Evolutionary conservation across 305 asterid genomes (phyloP), one percentile per base, ranked within the genome.

Genomic region (Fraxinus dipetala): DNA sequence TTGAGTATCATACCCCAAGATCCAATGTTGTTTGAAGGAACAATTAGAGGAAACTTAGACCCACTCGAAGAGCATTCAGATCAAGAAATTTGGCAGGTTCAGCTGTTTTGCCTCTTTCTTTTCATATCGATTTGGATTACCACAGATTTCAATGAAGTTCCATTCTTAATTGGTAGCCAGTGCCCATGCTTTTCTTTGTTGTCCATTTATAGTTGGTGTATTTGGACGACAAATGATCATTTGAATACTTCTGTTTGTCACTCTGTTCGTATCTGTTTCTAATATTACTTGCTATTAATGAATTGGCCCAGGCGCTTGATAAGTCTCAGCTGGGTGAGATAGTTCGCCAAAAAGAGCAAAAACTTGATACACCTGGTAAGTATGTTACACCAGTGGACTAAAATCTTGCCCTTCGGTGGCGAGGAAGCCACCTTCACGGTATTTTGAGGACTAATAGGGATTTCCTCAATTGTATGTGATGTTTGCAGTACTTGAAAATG

Each of bases 1-100:
- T 86, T 96, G 81, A 90, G 99, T 79, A 96, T 96, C 88, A 96
- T 96, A 78, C 99, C 99, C 76, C 99, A 96, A 87, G 99, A 96
- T 82, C 99, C 99, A 56, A 87, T 98, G 8, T 89, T 96, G 84
- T 94, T 96, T 81, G 99, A 96, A 92, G 99, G 99, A 86, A 96
- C 99, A n/a, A 96, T 96, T 78, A 85, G 99, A 80, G 91, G 89
- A 86, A 96, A 96, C 88, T 91, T 96, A 70, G 99, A 96, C 78
- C 99, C 99, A 26, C 97, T 96, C 13, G 92, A 89, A 59, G 99
- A 96, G 85, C 98, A 96, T 83, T 87, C 97, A 0, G 98, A 96
- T 90, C 91, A 86, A 75, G 93, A 93, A 40, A 83, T 96, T 82
- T 96, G 99, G 99, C 85, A 96, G 98, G 99, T 96, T 78, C 75